Conservation (phyloP, 257 asterid species). For the Solanum commersonii region DNA sequence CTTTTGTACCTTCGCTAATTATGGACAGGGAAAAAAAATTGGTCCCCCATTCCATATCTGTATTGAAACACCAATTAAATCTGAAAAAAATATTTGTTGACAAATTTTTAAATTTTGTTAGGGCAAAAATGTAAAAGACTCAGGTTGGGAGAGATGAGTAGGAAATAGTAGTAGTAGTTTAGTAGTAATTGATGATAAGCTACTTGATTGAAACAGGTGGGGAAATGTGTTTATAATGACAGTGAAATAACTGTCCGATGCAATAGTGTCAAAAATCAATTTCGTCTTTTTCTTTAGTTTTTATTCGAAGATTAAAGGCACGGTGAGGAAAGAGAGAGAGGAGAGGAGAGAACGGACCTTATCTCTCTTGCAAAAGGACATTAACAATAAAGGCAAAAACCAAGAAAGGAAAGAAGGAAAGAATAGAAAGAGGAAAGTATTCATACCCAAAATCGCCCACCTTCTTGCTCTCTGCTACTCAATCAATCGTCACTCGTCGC, state of each 20-base stretch:
- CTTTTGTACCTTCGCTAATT: background rate
- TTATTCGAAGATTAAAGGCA: background rate
- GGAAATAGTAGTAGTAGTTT: background rate
- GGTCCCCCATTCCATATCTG: background rate
- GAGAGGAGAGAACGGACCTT: background rate
- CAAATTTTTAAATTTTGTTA: background rate
- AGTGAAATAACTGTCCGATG: background rate
- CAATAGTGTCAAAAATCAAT: background rate
- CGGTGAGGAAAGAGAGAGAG: background rate
- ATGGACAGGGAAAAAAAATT: background rate
- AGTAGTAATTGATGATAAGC: slow-evolving; percentile 3
- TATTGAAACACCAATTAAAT: no score
- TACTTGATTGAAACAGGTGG: slow-evolving; percentile 1
- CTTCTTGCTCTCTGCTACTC: background rate
- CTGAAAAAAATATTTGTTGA: background rate
- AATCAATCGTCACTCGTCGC: background rate
- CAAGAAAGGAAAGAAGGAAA: background rate
- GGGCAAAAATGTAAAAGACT: background rate
- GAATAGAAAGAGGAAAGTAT: background rate
- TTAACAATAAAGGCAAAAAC: background rate
- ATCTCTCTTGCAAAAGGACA: background rate
- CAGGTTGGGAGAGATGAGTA: background rate
- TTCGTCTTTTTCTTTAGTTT: background rate
- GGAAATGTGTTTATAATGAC: background rate
- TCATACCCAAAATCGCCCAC: background rate